phyloP scores from a whole-genome alignment of 768 basidiomycete genomes.

The Candolleomyces efflorescens region DNA sequence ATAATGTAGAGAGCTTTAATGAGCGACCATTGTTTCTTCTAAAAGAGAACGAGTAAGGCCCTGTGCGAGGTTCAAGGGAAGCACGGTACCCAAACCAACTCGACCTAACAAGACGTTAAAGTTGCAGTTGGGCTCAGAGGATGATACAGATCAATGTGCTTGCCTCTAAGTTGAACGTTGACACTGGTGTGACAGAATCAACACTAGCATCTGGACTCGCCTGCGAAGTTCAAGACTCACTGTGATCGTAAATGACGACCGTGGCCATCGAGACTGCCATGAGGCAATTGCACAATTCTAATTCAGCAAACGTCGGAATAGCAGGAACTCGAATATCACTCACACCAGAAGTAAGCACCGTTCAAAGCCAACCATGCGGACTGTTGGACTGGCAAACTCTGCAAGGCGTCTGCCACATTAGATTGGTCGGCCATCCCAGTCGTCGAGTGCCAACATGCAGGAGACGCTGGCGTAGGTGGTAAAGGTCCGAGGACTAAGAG shows the following conservation, averaged over 20 bases:
- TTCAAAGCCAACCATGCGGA: not conserved
- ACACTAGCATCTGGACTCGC: not conserved
- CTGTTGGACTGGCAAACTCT: too few relatives aligned
- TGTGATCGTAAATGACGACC: not conserved
- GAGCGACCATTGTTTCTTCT: slow-evolving; percentile 1
- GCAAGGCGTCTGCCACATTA: too few relatives aligned
- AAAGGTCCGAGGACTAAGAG: too few relatives aligned
- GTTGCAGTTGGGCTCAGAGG: not conserved
- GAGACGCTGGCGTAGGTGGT: too few relatives aligned
- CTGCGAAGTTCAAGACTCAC: not conserved
- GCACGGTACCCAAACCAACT: slow-evolving; percentile 2
- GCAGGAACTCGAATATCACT: not conserved
- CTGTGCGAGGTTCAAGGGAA: not conserved
- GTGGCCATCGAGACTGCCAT: not conserved
- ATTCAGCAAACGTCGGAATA: too few relatives aligned
- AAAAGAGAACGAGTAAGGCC: too few relatives aligned
- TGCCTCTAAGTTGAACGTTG: slow-evolving; percentile 2
- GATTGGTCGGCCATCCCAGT: too few relatives aligned
- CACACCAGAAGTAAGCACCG: not conserved
- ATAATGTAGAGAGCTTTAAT: not conserved
- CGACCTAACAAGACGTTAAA: not conserved
- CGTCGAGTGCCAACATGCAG: too few relatives aligned
- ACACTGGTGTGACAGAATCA: not conserved
- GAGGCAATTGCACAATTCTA: too few relatives aligned
- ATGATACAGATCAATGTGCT: not conserved